Percentiles rank a stretch among this genome's conserved stretches.
These are phyloP conservation scores for Artemisia annua DNA, from an alignment of 129 eudicot species.

Conservation along the genomic window DNA sequence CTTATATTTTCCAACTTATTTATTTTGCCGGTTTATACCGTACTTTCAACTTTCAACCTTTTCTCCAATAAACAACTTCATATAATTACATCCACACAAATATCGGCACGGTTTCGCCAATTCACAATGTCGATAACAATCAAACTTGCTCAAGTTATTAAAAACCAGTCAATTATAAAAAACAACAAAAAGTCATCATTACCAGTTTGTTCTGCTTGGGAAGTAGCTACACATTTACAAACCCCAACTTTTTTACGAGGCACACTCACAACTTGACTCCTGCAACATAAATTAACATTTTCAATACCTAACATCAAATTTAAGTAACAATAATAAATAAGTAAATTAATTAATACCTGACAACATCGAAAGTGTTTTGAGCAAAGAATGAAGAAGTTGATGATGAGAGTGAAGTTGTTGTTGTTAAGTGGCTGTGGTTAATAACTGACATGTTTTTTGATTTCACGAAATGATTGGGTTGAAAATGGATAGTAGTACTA, in stretches of 20 bases:
- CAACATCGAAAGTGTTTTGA: slow-evolving; percentile 9
- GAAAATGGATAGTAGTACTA: background rate
- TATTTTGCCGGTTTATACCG: too few species aligned
- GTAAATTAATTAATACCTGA: background rate
- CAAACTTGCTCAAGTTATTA: background rate
- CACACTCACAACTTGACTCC: slow-evolving; percentile 15
- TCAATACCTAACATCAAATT: background rate
- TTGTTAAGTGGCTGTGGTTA: background rate
- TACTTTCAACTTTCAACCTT: too few species aligned
- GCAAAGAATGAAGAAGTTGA: slow-evolving; percentile 4
- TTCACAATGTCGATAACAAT: background rate
- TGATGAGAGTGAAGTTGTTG: slow-evolving; percentile 5
- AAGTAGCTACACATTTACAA: slow-evolving; percentile 71
- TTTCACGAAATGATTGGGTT: slow-evolving; percentile 3
- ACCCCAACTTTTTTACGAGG: slow-evolving; percentile 33
- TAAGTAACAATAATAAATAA: background rate
- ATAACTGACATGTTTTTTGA: background rate
- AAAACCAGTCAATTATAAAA: background rate
- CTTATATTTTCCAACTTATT: too few species aligned
- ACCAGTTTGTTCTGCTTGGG: slow-evolving; percentile 25
- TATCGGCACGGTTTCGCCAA: too few species aligned
- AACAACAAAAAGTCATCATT: background rate
- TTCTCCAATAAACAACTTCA: too few species aligned
- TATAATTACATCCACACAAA: too few species aligned
- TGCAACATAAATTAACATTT: background rate